Percentiles rank a stretch among this genome's conserved stretches.
These are phyloP conservation scores for Xylaria cubensis DNA, from an alignment of 495 filamentous ascomycete species.

Conservation along the genomic window DNA sequence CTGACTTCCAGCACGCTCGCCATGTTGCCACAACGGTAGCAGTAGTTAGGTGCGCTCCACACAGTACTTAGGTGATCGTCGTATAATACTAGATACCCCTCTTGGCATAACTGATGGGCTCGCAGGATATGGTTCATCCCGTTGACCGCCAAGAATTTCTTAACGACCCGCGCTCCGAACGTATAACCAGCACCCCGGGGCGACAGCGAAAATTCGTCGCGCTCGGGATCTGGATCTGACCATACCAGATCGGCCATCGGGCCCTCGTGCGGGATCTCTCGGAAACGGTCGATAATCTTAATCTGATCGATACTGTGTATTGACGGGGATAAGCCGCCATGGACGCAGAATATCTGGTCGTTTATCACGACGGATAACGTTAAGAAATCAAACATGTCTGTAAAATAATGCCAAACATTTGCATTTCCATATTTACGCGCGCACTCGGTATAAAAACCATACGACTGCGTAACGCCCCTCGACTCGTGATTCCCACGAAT, in stretches of 20 bases:
- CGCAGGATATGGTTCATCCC: slow-evolving; percentile 95
- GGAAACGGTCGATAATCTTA: slow-evolving; percentile 98
- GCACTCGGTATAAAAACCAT: slow-evolving; percentile 99
- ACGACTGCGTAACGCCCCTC: slow-evolving; percentile 95
- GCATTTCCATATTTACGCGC: slow-evolving; percentile 97
- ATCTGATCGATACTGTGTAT: slow-evolving; percentile 99
- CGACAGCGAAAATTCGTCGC: slow-evolving; percentile 94
- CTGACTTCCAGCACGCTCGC: slow-evolving; percentile 96
- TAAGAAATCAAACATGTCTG: slow-evolving; percentile 99
- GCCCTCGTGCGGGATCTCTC: slow-evolving; percentile 97
- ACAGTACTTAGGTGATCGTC: slow-evolving; percentile 94
- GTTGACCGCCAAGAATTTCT: slow-evolving; percentile 97
- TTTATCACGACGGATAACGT: slow-evolving; percentile 97
- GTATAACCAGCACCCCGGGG: slow-evolving; percentile 96
- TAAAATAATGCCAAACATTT: slow-evolving; percentile 99
- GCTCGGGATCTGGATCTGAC: slow-evolving; percentile 94
- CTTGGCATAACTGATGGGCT: slow-evolving; percentile 96
- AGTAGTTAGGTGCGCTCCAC: slow-evolving; percentile 98
- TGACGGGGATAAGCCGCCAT: slow-evolving; percentile 90
- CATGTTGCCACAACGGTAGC: slow-evolving; percentile 95
- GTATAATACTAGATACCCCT: slow-evolving; percentile 94
- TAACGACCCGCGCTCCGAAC: slow-evolving; percentile 95
- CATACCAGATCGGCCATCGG: slow-evolving; percentile 99
- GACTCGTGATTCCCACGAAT: slow-evolving; percentile 98
- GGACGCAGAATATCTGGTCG: slow-evolving; percentile 98